Evolutionary conservation across 1,284 basidiomycete genomes (phyloP).

Genomic region (Testicularia cyperi): DNA sequence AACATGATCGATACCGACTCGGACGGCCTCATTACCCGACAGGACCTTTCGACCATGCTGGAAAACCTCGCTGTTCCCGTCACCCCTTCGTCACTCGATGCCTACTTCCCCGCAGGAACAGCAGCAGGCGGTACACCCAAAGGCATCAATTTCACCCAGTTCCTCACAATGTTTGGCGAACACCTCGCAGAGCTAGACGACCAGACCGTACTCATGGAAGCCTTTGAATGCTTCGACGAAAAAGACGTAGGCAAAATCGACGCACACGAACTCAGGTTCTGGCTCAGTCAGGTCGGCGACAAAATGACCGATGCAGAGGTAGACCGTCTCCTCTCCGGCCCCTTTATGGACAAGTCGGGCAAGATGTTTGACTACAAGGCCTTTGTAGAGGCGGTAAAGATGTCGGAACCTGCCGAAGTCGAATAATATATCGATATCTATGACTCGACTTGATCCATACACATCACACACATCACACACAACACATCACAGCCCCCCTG

Average conservation of each 20-base stretch:
- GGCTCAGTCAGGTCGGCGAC: constrained; percentile 52
- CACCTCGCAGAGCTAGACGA: constrained; percentile 51
- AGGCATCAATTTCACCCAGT: constrained; percentile 54
- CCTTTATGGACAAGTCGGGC: constrained; percentile 52
- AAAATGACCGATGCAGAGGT: constrained; percentile 51
- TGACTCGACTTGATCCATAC: no score
- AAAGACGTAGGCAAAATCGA: constrained; percentile 53
- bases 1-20: constrained; percentile 60
- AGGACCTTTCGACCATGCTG: constrained; percentile 56
- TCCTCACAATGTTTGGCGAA: constrained; percentile 57
- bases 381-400: constrained; percentile 56
- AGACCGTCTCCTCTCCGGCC: constrained; percentile 43
- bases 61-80: constrained; percentile 49
- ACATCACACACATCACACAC: no score
- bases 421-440: constrained; percentile 28
- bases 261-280: constrained; percentile 45
- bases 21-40: constrained; percentile 58
- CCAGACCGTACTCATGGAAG: constrained; percentile 46
- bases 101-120: constrained; percentile 12
- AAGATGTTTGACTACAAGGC: constrained; percentile 58
- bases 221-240: constrained; percentile 59
- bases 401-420: constrained; percentile 52
- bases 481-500: no score
- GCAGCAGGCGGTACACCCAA: no score
- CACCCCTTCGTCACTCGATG: constrained; percentile 6